Evolutionary conservation across 2,329 filamentous ascomycete species (phyloP).

Genomic region (Fusarium sp.): DNA sequence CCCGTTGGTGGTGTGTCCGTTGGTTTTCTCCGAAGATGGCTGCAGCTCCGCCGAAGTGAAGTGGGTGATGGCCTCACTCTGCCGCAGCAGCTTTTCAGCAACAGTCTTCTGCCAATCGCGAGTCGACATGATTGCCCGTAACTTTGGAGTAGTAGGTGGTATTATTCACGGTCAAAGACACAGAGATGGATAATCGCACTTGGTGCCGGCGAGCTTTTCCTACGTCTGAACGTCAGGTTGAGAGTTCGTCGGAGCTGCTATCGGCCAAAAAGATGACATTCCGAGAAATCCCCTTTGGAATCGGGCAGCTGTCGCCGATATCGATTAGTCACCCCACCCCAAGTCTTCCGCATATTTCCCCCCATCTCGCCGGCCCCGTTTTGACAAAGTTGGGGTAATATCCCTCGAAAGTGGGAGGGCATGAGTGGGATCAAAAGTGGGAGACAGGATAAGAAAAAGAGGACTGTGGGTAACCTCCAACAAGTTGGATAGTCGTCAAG

Average conservation of each 20-base stretch:
- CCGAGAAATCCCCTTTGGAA: neutral
- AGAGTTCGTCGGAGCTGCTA: no score
- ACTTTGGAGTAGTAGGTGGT: no score
- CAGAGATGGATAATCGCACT: no score
- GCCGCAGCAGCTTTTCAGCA: slow-evolving; percentile 17
- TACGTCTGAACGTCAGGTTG: no score
- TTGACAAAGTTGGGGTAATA: neutral
- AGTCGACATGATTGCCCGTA: neutral
- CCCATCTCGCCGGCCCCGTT: neutral
- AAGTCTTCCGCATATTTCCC: neutral
- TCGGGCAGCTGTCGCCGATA: no score
- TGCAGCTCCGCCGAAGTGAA: slow-evolving; percentile 7
- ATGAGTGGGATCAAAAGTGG: no score
- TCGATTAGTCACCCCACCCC: neutral
- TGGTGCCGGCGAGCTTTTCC: no score
- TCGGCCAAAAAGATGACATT: neutral
- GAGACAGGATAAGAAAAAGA: no score
- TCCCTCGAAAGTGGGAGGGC: no score
- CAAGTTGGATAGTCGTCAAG: no score
- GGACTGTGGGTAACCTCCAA: no score
- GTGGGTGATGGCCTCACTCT: slow-evolving; percentile 4
- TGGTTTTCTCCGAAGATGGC: neutral
- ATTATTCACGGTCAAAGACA: no score
- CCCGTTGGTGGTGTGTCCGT: neutral
- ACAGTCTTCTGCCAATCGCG: slow-evolving; percentile 17